Evolutionary conservation across 176 grass and related monocot genomes (phyloP), one percentile per base, ranked within the genome.

Genomic region (Tuctoria greenei): DNA sequence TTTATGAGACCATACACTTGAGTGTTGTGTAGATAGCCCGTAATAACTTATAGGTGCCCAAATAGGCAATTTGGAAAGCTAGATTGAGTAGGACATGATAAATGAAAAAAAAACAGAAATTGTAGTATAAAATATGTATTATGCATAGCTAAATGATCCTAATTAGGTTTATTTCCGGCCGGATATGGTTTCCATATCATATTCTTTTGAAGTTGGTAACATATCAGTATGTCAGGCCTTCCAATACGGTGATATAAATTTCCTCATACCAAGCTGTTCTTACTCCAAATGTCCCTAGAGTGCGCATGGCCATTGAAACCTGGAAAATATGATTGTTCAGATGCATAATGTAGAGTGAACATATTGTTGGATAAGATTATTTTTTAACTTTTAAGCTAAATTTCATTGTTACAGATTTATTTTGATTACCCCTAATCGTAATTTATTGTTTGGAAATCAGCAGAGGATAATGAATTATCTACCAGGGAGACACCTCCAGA

Each of bases 401-500:
- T 60, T 24, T 45, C 35, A 40, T 34, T n/a, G 38, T 43, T 69
- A 1, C 11, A 71, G 9, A 60, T 60, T 72, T 67, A 61, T 66
- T 65, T 59, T 72, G 31, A 4, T 6, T 67, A 51, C 4, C 52
- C 10, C 21, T 72, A 49, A 66, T 13, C 58, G 1, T 41, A 57
- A 10, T 47, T 47, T 55, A 81, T 64, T 8, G 18, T 70, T 20
- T 38, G n/a, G 37, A 65, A 72, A 77, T 40, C 7, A 58, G 66
- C 17, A 79, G 16, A 61, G 16, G 66, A 69, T 28, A 25, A 40
- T 58, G 37, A 3, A 21, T 52, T 78, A 83, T 74, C 34, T 87
- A 97, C 94, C 91, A 97, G 84, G 40, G 94, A 97, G 84, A 97
- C 91, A 56, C 91, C 79, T 91, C 94, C 94, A 39, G 94, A 97